Evolutionary conservation across 176 grass and related monocot genomes (phyloP).

Genomic region (Alloteropsis semialata): DNA sequence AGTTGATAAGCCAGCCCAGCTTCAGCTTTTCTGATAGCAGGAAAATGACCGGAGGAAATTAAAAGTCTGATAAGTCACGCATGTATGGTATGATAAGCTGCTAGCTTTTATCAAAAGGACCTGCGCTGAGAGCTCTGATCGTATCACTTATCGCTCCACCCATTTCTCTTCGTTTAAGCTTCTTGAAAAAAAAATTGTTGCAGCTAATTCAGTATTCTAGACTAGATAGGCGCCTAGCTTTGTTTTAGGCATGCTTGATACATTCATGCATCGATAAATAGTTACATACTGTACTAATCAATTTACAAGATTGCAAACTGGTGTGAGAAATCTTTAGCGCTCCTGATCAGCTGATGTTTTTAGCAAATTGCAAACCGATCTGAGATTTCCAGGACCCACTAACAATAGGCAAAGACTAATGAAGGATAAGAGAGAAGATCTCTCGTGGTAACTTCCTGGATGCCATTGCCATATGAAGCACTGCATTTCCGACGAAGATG

Average conservation of each 20-base stretch:
- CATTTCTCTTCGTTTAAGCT: not conserved
- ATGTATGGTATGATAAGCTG: conserved; percentile 43
- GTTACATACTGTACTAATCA: no score
- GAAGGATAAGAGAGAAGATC: not conserved
- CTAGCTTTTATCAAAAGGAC: conserved; percentile 27
- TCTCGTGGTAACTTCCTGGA: not conserved
- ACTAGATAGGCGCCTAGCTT: no score
- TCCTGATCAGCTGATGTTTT: not conserved
- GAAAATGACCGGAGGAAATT: conserved; percentile 2
- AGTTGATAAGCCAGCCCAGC: conserved; percentile 18
- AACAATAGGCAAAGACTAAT: not conserved
- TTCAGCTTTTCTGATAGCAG: not conserved
- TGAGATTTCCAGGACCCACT: not conserved
- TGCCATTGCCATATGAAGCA: no score
- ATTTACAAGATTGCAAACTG: no score
- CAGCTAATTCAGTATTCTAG: no score
- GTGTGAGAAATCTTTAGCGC: no score
- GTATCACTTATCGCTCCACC: conserved; percentile 28
- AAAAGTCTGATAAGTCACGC: conserved; percentile 34
- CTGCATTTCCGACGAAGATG: no score
- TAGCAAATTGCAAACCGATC: not conserved
- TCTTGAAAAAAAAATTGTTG: no score
- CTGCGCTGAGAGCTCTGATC: not conserved
- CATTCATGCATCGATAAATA: no score
- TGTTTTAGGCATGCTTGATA: no score